A percentile compares a stretch with the other conserved stretches of the same genome.
Conservation (phyloP, 2,329 filamentous ascomycete genomes). For the Botryotinia calthae region DNA sequence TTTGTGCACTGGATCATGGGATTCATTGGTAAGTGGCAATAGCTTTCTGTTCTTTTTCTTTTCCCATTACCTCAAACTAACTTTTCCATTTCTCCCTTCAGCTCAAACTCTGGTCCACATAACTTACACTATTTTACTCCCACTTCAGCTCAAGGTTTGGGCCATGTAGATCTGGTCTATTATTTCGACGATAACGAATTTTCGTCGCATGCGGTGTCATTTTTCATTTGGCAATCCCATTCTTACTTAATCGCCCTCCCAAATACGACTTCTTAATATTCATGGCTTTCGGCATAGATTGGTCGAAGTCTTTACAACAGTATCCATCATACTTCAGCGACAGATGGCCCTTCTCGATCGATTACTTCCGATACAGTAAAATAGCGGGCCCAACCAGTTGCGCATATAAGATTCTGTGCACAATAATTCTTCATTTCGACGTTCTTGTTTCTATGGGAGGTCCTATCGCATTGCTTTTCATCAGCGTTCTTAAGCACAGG, state of each 20-base stretch:
- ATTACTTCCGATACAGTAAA: constrained; percentile 28
- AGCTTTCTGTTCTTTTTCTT: not conserved
- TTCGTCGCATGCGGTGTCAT: constrained; percentile 17
- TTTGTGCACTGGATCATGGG: constrained; percentile 98
- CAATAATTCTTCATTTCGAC: constrained; percentile 45
- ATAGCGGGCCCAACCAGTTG: constrained; percentile 29
- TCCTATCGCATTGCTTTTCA: constrained; percentile 40
- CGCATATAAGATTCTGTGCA: constrained; percentile 41
- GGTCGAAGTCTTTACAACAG: constrained; percentile 49
- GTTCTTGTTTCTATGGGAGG: constrained; percentile 40
- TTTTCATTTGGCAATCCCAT: constrained; percentile 25
- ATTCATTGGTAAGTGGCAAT: constrained; percentile 77
- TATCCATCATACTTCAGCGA: constrained; percentile 40
- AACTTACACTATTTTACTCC: constrained; percentile 19
- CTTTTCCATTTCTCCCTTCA: constrained; percentile 18
- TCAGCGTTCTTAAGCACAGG: constrained; percentile 35
- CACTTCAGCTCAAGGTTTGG: constrained; percentile 76
- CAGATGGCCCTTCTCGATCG: constrained; percentile 37
- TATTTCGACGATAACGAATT: constrained; percentile 20
- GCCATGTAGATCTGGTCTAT: constrained; percentile 48
- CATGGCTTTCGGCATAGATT: constrained; percentile 44
- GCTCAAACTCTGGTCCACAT: constrained; percentile 14
- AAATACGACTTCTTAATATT: constrained; percentile 44
- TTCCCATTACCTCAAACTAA: constrained; percentile 8
- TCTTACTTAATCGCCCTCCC: constrained; percentile 42